These are phyloP conservation scores for Mortierella sp. DNA, from an alignment of 371 early-diverging fungal species.

Conservation along the genomic window DNA sequence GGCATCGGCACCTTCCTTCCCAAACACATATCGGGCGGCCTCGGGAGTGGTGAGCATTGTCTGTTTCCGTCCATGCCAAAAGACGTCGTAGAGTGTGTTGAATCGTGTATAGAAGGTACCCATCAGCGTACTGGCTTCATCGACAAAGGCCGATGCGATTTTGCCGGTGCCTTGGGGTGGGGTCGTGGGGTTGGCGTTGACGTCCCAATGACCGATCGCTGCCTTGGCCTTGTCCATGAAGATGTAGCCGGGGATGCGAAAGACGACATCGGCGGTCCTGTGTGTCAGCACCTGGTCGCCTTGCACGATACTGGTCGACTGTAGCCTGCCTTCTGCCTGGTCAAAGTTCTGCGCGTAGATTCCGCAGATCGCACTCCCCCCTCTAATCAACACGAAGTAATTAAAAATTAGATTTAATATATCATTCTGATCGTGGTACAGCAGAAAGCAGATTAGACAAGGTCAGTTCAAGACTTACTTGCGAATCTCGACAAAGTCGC, in stretches of 20 bases:
- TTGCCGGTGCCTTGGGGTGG: conserved; percentile 51
- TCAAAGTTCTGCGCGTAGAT: conserved; percentile 59
- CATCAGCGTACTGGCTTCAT: conserved; percentile 53
- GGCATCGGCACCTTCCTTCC: conserved; percentile 32
- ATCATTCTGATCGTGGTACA: not conserved
- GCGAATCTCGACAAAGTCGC: conserved; percentile 71
- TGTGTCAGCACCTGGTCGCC: conserved; percentile 58
- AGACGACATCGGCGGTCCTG: conserved; percentile 66
- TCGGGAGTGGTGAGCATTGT: conserved; percentile 47
- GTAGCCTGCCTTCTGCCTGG: conserved; percentile 62
- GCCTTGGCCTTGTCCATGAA: conserved; percentile 25
- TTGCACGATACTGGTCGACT: conserved; percentile 58
- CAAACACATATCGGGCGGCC: conserved; percentile 60
- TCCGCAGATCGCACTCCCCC: conserved; percentile 61
- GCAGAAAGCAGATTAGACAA: not conserved
- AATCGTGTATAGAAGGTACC: conserved; percentile 54
- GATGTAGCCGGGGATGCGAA: conserved; percentile 61
- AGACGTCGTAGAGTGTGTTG: conserved; percentile 44
- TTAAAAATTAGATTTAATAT: not conserved
- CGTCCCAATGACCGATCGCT: conserved; percentile 23
- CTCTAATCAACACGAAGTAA: conserved; percentile 39
- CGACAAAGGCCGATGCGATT: conserved; percentile 57
- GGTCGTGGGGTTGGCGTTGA: conserved; percentile 40
- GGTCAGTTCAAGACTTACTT: conserved; percentile 52
- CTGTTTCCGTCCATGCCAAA: conserved; percentile 40